These are phyloP conservation scores for Beta lomatogona DNA, from an alignment of 179 eudicot species.

Conservation along the genomic window DNA sequence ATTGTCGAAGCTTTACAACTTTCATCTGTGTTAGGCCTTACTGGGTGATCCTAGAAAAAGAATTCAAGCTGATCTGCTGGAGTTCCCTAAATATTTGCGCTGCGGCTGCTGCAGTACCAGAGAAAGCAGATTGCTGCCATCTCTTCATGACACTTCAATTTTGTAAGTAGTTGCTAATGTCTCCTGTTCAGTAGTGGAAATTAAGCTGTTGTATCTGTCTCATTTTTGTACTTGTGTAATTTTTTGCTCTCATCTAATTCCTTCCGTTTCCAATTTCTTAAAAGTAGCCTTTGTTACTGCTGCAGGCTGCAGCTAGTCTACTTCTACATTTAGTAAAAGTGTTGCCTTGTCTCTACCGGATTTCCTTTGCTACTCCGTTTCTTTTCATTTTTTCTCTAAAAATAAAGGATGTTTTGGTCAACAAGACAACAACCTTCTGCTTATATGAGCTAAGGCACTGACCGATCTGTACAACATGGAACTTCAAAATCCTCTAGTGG, in stretches of 20 bases:
- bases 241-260: background rate
- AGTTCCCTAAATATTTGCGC: slow-evolving; percentile 56
- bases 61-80: slow-evolving; percentile 83
- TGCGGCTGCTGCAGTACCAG: slow-evolving; percentile 77
- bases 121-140: slow-evolving; percentile 49
- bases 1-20: slow-evolving; percentile 8
- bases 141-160: slow-evolving; percentile 80
- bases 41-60: slow-evolving; percentile 83
- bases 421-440: background rate
- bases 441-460: background rate
- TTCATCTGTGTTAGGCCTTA: slow-evolving; percentile 56
- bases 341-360: background rate
- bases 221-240: background rate
- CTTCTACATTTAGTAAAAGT: background rate
- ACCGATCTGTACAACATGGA: background rate
- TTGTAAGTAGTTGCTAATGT: slow-evolving; percentile 49
- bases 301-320: slow-evolving; percentile 4
- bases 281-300: background rate
- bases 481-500: background rate
- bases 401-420: background rate
- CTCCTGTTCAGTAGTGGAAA: background rate
- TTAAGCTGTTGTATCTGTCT: slow-evolving; percentile 1
- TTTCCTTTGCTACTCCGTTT: background rate
- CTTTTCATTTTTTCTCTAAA: background rate
- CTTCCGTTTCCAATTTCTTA: background rate